Base-by-base conservation (phyloP, 1,139 yeast species). In the Zygosaccharomyces sapae region DNA sequence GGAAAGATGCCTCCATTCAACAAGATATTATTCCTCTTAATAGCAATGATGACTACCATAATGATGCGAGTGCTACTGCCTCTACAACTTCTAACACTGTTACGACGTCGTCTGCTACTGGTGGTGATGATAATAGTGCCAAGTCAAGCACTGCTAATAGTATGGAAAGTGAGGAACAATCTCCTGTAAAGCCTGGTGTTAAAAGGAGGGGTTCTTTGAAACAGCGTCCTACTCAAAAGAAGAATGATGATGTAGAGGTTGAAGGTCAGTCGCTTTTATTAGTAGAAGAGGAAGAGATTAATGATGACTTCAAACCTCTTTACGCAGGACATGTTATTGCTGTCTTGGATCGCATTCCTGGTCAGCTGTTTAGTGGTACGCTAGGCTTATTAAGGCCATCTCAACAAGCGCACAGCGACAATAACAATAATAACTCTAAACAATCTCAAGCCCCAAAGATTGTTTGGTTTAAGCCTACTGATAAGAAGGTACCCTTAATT, bases 271-370 rank as follows among this genome's bases (percentile, higher is more conserved):
- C 95, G 1, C 74, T 92, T 54, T 72, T 92, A 43, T 73, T 92
- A 51, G 95, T 86, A 16, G 98, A 92, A 69, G 98, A 92, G 66
- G 97, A 92, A 63, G 97, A 90, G 66, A 85, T 89, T 55, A 88
- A 85, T 62, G 97, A 92, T 65, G 96, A 87, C 43, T 80, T 83
- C 56, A 90, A 87, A 66, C 98, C 98, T 7, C 74, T 92, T 47
- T 92, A 92, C 62, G 97, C 98, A 2, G 98, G 98, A 33, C 98
- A 92, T 63, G 96, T 92, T 50, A 97, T 92, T 52, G 98, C 98
- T 0, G 96, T 92, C 19, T 86, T 92, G 58, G 98, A 92, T 66
- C 84, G 98, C 66, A 89, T 92, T 51, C 96, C 97, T 0, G 97
- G 97, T 16, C 98, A 92, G 68, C 75, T 90, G 54, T 92, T 92